Evolutionary conservation across 768 basidiomycete species (phyloP), one percentile per base, ranked within the genome.

Genomic region (Lentinula edodes): DNA sequence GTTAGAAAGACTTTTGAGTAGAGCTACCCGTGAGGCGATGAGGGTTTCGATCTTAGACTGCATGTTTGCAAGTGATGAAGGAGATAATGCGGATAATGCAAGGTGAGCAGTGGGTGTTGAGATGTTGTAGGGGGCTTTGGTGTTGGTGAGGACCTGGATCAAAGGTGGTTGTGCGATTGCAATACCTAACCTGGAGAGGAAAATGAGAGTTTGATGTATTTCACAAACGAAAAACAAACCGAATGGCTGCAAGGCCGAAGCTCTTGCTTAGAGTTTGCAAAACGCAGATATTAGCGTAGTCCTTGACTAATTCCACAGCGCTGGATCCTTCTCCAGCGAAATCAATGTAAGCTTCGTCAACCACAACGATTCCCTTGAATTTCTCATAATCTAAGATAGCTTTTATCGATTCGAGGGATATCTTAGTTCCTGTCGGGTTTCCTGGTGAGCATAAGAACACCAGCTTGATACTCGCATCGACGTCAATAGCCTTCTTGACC

Each of bases 341-440:
- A 72, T 99, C 97, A 70, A 98, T 90, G 74, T 99, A 98, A 0
- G 97, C 97, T 72, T 99, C 97, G 69, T 99, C 97, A 5, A 98
- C 88, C 34, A 96, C 82, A 42, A 98, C 88, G 63, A 99, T 86
- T 7, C 97, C 97, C 66, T 87, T 92, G 83, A 91, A 98, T 0
- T 79, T 78, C 8, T 86, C 80, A 72, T 91, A 91, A 35, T 94
- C 87, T 28, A 96, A 77, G 15, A 98, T 73, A 9, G 80, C 68
- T 1, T 84, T 81, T 62, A 98, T 78, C 12, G 87, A 81, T 9
- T 80, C 68, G 28, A 95, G 82, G 0, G 93, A 82, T 57, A 98
- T 85, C 32, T 88, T 73, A 0, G 95, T 98, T 8, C 95, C 94
- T 0, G 95, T 95, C 0, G 97, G 97, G 71, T 98, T 99, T 2